Evolutionary conservation across 2,329 filamentous ascomycete species (phyloP).

Genomic region (Juglanconis sp.): DNA sequence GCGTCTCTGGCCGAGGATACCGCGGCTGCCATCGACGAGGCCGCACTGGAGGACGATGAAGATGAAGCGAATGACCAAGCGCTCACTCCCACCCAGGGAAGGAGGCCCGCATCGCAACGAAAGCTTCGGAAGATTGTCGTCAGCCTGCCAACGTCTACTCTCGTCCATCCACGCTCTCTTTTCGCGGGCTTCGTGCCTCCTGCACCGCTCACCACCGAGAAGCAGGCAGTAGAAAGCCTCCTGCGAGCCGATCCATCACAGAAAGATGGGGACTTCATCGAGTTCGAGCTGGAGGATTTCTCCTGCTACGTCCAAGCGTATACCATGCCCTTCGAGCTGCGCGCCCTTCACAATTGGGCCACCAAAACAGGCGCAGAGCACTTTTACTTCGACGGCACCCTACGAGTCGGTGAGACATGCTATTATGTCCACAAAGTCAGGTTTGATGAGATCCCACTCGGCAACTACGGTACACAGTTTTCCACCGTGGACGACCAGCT

Average conservation of each 20-base stretch:
- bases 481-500: slow-evolving; percentile 50
- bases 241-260: slow-evolving; percentile 22
- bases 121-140: slow-evolving; percentile 20
- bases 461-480: slow-evolving; percentile 56
- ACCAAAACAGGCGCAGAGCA: slow-evolving; percentile 29
- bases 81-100: background rate
- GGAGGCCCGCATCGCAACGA: background rate
- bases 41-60: background rate
- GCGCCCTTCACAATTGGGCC: slow-evolving; percentile 51
- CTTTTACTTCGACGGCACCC: slow-evolving; percentile 59
- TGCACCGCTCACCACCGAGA: slow-evolving; percentile 26
- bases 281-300: slow-evolving; percentile 57
- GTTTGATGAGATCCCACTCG: slow-evolving; percentile 61
- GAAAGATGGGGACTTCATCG: slow-evolving; percentile 32
- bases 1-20: background rate
- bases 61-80: background rate
- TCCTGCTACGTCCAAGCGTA: slow-evolving; percentile 47
- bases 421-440: slow-evolving; percentile 54
- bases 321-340: slow-evolving; percentile 46
- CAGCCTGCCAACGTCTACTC: slow-evolving; percentile 25
- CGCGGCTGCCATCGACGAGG: background rate
- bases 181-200: slow-evolving; percentile 27
- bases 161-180: slow-evolving; percentile 26
- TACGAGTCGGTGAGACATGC: slow-evolving; percentile 41
- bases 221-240: slow-evolving; percentile 28